phyloP scores from a whole-genome alignment of 148 eudicot genomes.

The Arctostaphylos glauca region DNA sequence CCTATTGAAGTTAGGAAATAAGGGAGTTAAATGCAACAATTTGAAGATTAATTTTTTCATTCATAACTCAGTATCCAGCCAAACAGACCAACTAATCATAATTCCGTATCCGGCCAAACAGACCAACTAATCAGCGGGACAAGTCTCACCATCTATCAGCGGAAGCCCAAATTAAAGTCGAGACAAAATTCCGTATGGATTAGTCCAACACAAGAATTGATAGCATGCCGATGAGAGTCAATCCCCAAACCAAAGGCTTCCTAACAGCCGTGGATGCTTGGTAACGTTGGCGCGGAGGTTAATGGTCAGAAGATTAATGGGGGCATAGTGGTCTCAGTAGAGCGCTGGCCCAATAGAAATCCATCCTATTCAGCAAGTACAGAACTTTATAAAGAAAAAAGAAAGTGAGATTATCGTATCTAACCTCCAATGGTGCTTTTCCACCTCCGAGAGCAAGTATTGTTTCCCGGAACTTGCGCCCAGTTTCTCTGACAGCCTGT shows the following conservation, averaged over 20 bases:
- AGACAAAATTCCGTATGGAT: too few relatives aligned
- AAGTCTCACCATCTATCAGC: too few relatives aligned
- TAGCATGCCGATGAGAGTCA: too few relatives aligned
- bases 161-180: too few relatives aligned
- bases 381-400: not conserved
- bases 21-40: not conserved
- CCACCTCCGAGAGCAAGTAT: conserved; percentile 99
- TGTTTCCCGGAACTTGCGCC: conserved; percentile 89
- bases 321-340: not conserved
- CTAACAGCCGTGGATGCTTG: too few relatives aligned
- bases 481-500: conserved; percentile 88
- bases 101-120: too few relatives aligned
- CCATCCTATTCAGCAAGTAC: not conserved
- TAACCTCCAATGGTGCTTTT: conserved; percentile 81
- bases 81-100: too few relatives aligned
- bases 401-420: not conserved
- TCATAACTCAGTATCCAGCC: too few relatives aligned
- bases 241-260: too few relatives aligned
- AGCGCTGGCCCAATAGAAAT: not conserved
- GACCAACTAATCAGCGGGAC: too few relatives aligned
- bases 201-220: too few relatives aligned
- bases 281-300: too few relatives aligned
- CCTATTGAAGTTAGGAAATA: not conserved
- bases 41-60: not conserved
- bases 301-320: not conserved